phyloP scores from a whole-genome alignment of 2,329 filamentous ascomycete genomes.

The Pseudomassariella vexata region DNA sequence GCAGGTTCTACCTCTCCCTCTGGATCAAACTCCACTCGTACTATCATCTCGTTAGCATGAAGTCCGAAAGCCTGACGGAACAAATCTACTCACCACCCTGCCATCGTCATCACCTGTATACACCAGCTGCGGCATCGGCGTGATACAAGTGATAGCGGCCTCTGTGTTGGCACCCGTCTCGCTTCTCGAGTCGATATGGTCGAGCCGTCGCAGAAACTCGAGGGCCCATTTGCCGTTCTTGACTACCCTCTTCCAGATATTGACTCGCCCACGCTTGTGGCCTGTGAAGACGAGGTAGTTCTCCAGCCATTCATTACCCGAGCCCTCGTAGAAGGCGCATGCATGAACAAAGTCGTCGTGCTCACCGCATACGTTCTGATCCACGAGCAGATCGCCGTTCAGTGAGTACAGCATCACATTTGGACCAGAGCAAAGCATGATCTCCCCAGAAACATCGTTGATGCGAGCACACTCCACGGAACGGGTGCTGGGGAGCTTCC shows the following conservation, averaged over 20 bases:
- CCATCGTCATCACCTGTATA: conserved; percentile 96
- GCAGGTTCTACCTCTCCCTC: conserved; percentile 47
- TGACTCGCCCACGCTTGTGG: conserved; percentile 76
- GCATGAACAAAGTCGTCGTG: conserved; percentile 72
- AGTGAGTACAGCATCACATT: conserved; percentile 76
- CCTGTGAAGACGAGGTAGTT: conserved; percentile 84
- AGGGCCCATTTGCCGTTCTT: conserved; percentile 65
- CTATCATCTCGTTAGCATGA: conserved; percentile 26
- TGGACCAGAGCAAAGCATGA: conserved; percentile 74
- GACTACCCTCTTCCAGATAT: conserved; percentile 61
- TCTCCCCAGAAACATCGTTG: conserved; percentile 86
- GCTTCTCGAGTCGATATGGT: conserved; percentile 67
- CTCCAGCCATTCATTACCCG: conserved; percentile 86
- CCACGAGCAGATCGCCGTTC: conserved; percentile 77
- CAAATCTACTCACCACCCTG: conserved; percentile 64
- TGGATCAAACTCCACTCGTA: conserved; percentile 60
- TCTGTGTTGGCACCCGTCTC: conserved; percentile 52
- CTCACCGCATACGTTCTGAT: conserved; percentile 69
- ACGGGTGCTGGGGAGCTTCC: conserved; percentile 58
- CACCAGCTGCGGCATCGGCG: conserved; percentile 74
- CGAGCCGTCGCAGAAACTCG: conserved; percentile 73
- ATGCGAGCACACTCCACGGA: conserved; percentile 71
- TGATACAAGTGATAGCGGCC: conserved; percentile 78
- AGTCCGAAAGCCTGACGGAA: not conserved
- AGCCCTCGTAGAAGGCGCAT: conserved; percentile 89